Evolutionary conservation across 306 rosid genomes (phyloP).

Genomic region (Delonix regia): DNA sequence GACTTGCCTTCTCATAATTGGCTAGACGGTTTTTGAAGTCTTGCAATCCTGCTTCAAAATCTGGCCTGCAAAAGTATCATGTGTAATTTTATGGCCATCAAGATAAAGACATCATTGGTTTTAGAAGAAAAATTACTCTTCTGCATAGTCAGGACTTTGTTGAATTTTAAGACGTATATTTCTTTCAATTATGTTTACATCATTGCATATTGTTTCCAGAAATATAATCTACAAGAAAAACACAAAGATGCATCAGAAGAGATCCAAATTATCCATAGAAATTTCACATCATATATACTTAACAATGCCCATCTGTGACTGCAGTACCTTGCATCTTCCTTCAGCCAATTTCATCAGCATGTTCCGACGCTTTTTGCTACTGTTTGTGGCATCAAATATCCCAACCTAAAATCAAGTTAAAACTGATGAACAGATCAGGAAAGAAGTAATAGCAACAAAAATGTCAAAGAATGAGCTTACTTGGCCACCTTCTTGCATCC

Average conservation of each 20-base stretch:
- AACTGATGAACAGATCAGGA: constrained; percentile 28
- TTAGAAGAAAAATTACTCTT: constrained; percentile 66
- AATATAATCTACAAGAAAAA: constrained; percentile 78
- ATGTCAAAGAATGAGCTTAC: constrained; percentile 53
- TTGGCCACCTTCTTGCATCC: constrained; percentile 99
- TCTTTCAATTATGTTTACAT: constrained; percentile 89
- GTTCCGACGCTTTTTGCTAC: constrained; percentile 79
- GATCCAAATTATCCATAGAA: constrained; percentile 17
- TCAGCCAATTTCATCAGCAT: constrained; percentile 97
- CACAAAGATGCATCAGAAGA: constrained; percentile 29
- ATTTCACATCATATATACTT: constrained; percentile 28
- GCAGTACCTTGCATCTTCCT: constrained; percentile 94
- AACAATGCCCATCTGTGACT: constrained; percentile 32
- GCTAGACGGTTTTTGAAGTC: constrained; percentile 87
- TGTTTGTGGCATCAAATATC: constrained; percentile 98
- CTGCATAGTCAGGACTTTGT: constrained; percentile 98
- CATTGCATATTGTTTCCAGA: constrained; percentile 97
- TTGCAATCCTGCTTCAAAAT: constrained; percentile 83
- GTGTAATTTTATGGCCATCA: constrained; percentile 22
- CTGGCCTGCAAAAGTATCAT: constrained; percentile 69
- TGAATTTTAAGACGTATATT: constrained; percentile 95
- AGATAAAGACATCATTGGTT: constrained; percentile 34
- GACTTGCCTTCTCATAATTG: constrained; percentile 81
- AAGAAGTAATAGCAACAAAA: constrained; percentile 33
- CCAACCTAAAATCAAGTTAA: constrained; percentile 72